A percentile compares a stretch with the other conserved stretches of the same genome.
Evolutionary conservation across 805 yeast species (phyloP).

Genomic region (Myxozyma mucilagina): DNA sequence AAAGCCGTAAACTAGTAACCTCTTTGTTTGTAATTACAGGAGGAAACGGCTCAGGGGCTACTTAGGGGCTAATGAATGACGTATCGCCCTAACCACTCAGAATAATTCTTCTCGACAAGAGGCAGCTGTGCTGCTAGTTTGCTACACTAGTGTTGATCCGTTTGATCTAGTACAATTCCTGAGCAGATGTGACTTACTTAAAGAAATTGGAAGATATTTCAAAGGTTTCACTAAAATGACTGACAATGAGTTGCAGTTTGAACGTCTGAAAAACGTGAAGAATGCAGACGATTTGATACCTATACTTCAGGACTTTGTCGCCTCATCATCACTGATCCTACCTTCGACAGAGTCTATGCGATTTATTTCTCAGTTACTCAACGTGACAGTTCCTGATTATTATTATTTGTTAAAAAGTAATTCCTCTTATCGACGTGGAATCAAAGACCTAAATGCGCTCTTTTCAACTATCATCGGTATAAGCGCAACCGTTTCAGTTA

Average conservation of each 20-base stretch:
- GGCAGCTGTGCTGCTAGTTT: background rate
- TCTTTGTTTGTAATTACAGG: background rate
- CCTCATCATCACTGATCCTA: background rate
- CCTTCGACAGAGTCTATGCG: constrained; percentile 3
- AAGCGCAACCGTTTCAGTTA: background rate
- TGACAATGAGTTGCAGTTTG: background rate
- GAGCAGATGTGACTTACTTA: too few species aligned
- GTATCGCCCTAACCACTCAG: background rate
- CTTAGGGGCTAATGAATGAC: background rate
- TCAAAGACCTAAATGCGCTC: background rate
- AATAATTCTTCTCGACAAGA: background rate
- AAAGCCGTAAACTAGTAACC: too few species aligned
- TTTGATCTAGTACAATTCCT: too few species aligned
- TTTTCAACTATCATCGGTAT: constrained; percentile 10
- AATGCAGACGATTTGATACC: background rate
- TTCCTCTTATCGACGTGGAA: background rate
- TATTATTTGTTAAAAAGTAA: background rate
- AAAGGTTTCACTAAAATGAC: background rate
- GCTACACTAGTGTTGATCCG: too few species aligned
- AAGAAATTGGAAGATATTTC: background rate
- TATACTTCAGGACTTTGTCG: background rate
- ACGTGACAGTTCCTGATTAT: constrained; percentile 6
- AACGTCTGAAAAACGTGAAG: background rate
- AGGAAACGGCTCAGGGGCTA: background rate
- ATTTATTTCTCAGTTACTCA: constrained; percentile 5